Evolutionary conservation across 2,329 filamentous ascomycete genomes (phyloP), one percentile per base, ranked within the genome.

Genomic region (Chaetothyriales sp.): DNA sequence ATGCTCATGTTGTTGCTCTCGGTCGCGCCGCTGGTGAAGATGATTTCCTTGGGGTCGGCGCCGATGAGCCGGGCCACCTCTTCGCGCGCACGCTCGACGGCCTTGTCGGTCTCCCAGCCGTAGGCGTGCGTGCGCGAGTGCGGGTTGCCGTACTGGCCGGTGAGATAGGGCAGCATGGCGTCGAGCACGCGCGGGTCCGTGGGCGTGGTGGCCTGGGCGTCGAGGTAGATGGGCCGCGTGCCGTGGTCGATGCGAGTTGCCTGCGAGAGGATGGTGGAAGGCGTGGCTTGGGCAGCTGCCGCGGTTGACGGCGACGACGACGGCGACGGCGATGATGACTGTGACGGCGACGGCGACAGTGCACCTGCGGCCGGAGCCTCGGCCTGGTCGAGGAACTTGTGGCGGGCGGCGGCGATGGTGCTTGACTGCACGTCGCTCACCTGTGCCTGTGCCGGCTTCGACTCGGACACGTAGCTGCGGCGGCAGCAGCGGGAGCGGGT

Each of bases 1-100:
- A 98, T 88, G 69, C 89, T 95, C 92, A 98, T 98, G 65, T 98
- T 98, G 72, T 98, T 98, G 66, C 89, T 95, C 73, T 98, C 92
- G 0, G 92, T 98, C 15, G 92, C 92, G 51, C 92, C 92, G 63
- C 89, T 95, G 5, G 92, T 98, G 71, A 98, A 97, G 63, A 98
- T 94, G 59, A 98, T 97, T 67, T 98, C 92, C 71, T 98, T 98
- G 5, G 92, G 75, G 66, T 98, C 89, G 25, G 92, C 92, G 22
- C 90, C 90, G 59, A 98, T 92, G 51, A 98, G 77, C 43, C 77
- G 77, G 2, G 92, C 92, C 58, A 97, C 77, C 64, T 97, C 80
- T 61, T 78, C 78, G 62, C 92, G 81, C 44, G 92, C 89, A 57
- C 87, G 78, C 67, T 98, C 92, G 19, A 94, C 84, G 0, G 86